A percentile compares a stretch with the other conserved stretches of the same genome.
phyloP scores from a whole-genome alignment of 306 rosid genomes.

The Nissolia schottii region DNA sequence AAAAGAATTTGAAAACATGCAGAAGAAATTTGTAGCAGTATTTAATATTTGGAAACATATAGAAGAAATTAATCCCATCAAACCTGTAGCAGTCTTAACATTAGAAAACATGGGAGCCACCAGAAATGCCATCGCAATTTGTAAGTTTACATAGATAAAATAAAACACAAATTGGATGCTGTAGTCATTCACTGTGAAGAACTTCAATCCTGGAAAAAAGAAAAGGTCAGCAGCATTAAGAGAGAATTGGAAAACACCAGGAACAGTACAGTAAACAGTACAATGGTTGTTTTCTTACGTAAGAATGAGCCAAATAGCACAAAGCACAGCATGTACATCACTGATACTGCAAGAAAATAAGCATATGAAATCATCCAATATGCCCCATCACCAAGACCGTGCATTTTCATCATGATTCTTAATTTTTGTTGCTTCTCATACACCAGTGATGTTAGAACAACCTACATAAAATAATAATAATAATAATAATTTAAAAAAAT shows the following conservation, averaged over 20 bases:
- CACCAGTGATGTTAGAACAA: conserved; percentile 62
- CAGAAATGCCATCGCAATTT: conserved; percentile 68
- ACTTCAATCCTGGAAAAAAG: conserved; percentile 58
- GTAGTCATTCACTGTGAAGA: conserved; percentile 77
- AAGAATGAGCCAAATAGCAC: conserved; percentile 68
- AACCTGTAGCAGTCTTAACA: conserved; percentile 85
- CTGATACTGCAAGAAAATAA: conserved; percentile 60
- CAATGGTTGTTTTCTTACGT: conserved; percentile 42
- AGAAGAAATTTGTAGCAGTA: background rate
- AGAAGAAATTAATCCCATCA: background rate
- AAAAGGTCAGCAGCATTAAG: conserved; percentile 26
- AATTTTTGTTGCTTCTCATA: conserved; percentile 78
- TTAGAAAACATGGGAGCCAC: conserved; percentile 60
- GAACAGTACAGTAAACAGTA: background rate
- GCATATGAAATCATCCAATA: conserved; percentile 81
- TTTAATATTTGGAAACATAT: background rate
- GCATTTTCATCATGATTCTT: conserved; percentile 99
- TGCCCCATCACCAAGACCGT: conserved; percentile 89
- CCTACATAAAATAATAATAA: conserved; percentile 40
- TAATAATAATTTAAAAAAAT: background rate
- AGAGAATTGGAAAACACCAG: conserved; percentile 21
- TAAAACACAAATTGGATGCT: conserved; percentile 74
- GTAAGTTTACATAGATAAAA: conserved; percentile 78
- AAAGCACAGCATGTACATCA: conserved; percentile 57
- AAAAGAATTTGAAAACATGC: background rate